Evolutionary conservation across 345 rosid genomes (phyloP).

Genomic region (Eucalyptus caleyi): DNA sequence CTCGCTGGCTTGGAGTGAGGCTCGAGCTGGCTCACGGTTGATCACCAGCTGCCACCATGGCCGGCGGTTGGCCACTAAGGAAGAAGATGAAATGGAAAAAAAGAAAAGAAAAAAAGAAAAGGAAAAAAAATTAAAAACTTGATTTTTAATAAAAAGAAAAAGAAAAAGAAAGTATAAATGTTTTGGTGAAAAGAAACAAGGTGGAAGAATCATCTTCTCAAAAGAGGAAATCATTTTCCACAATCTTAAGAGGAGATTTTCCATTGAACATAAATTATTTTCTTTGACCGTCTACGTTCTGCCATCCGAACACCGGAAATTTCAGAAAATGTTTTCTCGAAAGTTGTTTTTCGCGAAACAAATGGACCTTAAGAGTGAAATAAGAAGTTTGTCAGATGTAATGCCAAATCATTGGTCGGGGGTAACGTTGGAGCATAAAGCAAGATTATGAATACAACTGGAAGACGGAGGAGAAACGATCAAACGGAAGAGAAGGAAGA

Average conservation of each 20-base stretch:
- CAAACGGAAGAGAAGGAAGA: neutral
- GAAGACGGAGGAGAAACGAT: neutral
- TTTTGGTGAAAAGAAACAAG: too few relatives aligned
- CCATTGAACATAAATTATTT: accelerated
- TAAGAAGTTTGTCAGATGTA: neutral
- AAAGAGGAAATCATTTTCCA: too few relatives aligned
- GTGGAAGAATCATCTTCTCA: too few relatives aligned
- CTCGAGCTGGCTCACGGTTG: accelerated
- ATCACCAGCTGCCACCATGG: accelerated
- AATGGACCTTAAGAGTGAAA: neutral
- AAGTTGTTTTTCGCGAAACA: too few relatives aligned
- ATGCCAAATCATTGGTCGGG: neutral
- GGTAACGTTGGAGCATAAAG: neutral
- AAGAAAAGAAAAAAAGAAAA: too few relatives aligned
- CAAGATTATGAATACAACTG: neutral
- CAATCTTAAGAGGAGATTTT: too few relatives aligned
- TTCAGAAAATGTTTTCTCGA: too few relatives aligned
- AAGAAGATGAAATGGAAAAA: too few relatives aligned
- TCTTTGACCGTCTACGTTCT: too few relatives aligned
- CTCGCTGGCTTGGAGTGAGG: accelerated
- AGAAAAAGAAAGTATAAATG: too few relatives aligned
- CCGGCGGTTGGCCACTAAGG: accelerated
- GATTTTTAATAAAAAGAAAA: too few relatives aligned
- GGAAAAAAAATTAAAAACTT: too few relatives aligned
- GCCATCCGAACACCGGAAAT: accelerated